Base-by-base conservation (phyloP, 1,139 yeast species). In the Zygoascus sp. region DNA sequence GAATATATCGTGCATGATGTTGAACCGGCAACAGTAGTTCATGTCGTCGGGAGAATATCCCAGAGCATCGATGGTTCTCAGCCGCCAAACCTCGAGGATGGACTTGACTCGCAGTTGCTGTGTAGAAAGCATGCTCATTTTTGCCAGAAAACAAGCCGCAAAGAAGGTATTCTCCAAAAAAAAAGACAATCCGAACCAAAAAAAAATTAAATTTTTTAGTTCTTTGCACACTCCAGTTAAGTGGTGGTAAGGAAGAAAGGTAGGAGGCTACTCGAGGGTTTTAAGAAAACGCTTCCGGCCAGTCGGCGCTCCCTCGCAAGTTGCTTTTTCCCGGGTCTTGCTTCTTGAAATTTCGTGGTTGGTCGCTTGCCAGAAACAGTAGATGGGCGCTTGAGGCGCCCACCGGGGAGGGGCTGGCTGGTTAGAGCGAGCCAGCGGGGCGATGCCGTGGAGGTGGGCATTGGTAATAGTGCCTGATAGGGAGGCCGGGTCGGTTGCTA, bases 1-100 rank as follows among this genome's bases (percentile, higher is more conserved):
- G 37, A 55, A 60, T 3, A 60, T 56, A 44, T 60, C 64, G 49
- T 60, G 64, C 51, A 60, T 52, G 17, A 60, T 57, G 22, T 53
- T 51, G 44, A 59, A 50, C 13, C 61, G 55, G 16, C 61, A 60
- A 38, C 62, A 57, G 44, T 50, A 53, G 34, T 55, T 53, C 15
- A 52, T 51, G 32, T 56, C 58, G 22, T 50, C 53, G 28, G 59
- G 58, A n/a, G 49, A 32, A n/a, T 57, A 46, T 8, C 63, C 62
- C 39, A 55, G 51, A 40, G 49, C 50, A 23, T 48, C 50, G 11
- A 57, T 59, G 36, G 51, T 53, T 32, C 46, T 40, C 19, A 51
- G 53, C 23, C 64, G 46, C 64, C 64, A 60, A 6, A 48, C 53
- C 42, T 52, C 52, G 30, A 59, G 47, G n/a, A 45, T 47, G 16